Base-by-base conservation (phyloP, 345 rosid species). In the Ailanthus altissimus region DNA sequence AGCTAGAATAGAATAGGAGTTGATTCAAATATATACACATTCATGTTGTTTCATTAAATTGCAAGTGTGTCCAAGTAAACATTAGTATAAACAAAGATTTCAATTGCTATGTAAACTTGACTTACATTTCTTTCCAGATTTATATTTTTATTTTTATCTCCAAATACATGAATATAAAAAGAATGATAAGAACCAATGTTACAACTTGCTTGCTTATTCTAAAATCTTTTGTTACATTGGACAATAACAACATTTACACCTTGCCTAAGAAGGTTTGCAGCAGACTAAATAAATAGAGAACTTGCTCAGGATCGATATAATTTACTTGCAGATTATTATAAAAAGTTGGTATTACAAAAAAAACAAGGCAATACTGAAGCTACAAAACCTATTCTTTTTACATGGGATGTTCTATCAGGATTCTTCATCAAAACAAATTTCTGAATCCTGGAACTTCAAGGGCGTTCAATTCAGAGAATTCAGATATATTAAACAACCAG, bases 361-460 rank as follows among this genome's bases (percentile, higher is more conserved):
- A 20, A 47, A 32, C 67, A 46, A 8, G 10, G 18, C 47, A 32
- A 53, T 10, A 75, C 61, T 23, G 28, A 11, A 65, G 66, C 67
- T 62, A 67, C 13, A 54, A n/a, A 40, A 23, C 36, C 57, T 56
- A 23, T 51, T 56, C 45, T 74, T 67, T 81, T 43, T 83, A 85
- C 89, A 84, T 20, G 75, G 78, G 76, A 71, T 20, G 65, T 60
- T n/a, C 59, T 70, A 47, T 77, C 73, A 58, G 87, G 90, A 90
- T 84, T 80, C 91, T 78, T 88, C 88, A 90, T 84, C 91, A 91
- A 86, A 74, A 67, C n/a, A 81, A 73, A 75, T 88, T 82, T 90
- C 89, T 63, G 88, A 90, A 90, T 80, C 98, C 91, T 74, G 70
- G 66, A 11, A 43, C 77, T 83, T 77, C 66, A 15, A 56, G 62